Base-by-base conservation (phyloP, 1,284 basidiomycete species). In the Austroboletus rostrupii region DNA sequence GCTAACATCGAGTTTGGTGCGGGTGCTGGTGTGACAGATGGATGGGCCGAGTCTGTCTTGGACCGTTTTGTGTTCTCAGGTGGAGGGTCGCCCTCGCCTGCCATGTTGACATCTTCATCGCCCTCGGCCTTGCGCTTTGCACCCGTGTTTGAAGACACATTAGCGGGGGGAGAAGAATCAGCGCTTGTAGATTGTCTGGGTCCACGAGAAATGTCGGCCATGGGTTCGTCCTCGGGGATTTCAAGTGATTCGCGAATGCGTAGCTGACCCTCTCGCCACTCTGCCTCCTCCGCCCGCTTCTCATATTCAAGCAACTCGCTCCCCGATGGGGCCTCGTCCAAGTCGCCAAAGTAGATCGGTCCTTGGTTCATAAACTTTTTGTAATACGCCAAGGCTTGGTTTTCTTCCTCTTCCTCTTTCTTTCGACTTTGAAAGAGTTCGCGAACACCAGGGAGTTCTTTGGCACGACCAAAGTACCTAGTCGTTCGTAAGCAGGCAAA, bases 391-490 rank as follows among this genome's bases (percentile, higher is more conserved):
- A 86, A 71, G 0, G 82, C 83, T 58, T 84, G 80, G 61, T 87
- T 91, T 67, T 94, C 91, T 55, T 92, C 87, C 37, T 90, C 89
- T 57, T 92, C 89, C 46, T 92, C 83, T 60, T 82, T 80, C 71
- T 92, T 87, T 41, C 85, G 82, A 63, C 86, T 85, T 61, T 86
- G 78, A 65, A 99, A 97, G 31, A 99, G 78, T 72, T 99, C 96
- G 55, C 87, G 87, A 5, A 98, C 93, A 43, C 97, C 96, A 0
- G 96, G 97, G 5, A 99, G 76, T 48, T 98, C 97, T 64, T 94
- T 96, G 5, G 96, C 94, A 28, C 96, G 85, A 45, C 96, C 97
- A 72, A 99, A 99, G 71, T 98, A 98, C 64, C 92, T 95, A 57
- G 28, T 13, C 1, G 21, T 49, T 38, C 11, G 20, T 49, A 49